Evolutionary conservation across 805 yeast genomes (phyloP).

Genomic region (Ogataea populi-albae): DNA sequence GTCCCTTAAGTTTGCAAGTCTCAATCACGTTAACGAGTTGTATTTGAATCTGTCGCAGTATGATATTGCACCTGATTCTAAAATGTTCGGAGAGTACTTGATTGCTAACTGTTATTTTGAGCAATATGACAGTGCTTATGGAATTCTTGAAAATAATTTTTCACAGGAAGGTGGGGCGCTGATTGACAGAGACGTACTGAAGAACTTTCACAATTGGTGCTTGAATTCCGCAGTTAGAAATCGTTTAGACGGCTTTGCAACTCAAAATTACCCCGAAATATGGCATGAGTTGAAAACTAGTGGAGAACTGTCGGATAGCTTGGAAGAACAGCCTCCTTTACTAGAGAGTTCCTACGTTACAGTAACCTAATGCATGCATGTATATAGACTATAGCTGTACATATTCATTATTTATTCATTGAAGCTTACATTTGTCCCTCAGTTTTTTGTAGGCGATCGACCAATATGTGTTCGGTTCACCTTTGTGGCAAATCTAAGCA

Average conservation of each 20-base stretch:
- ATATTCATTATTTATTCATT: conserved; percentile 2
- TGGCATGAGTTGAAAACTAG: conserved; percentile 38
- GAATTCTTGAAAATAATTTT: conserved; percentile 44
- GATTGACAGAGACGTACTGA: conserved; percentile 43
- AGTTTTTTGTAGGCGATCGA: too few relatives aligned
- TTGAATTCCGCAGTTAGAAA: conserved; percentile 35
- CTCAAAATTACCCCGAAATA: conserved; percentile 27
- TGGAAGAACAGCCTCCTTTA: conserved; percentile 33
- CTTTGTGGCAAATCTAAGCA: conserved; percentile 85
- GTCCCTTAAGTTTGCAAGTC: conserved; percentile 50
- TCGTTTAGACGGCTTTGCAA: conserved; percentile 40
- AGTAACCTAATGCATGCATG: conserved; percentile 1
- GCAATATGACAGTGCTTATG: conserved; percentile 52
- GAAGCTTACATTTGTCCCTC: not conserved
- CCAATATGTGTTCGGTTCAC: conserved; percentile 53
- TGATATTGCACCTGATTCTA: conserved; percentile 50
- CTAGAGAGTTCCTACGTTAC: conserved; percentile 23
- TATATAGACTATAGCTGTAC: conserved; percentile 1
- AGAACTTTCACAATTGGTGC: conserved; percentile 48
- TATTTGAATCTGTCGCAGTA: conserved; percentile 59
- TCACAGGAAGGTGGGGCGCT: conserved; percentile 42
- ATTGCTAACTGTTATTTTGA: conserved; percentile 73
- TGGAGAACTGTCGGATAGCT: conserved; percentile 30
- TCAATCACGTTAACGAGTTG: conserved; percentile 55
- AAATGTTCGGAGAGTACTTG: conserved; percentile 56